Evolutionary conservation across 1,284 basidiomycete genomes (phyloP).

Genomic region (Vanrija sp.): DNA sequence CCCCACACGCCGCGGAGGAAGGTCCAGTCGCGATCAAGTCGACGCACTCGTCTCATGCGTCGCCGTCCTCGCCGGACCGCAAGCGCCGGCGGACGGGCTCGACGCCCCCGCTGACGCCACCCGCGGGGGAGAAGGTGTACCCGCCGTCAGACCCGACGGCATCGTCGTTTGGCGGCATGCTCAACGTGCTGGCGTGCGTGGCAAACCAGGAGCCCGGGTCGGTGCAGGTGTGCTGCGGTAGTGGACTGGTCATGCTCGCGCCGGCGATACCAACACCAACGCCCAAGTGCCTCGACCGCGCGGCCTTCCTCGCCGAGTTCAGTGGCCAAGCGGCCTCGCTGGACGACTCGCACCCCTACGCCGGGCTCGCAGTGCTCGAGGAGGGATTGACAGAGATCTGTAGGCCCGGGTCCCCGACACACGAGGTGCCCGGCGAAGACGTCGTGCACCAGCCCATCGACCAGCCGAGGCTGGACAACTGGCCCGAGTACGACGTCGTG

Average conservation of each 20-base stretch:
- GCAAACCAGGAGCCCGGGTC: constrained; percentile 13
- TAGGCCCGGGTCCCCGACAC: too few relatives aligned
- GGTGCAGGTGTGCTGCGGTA: too few relatives aligned
- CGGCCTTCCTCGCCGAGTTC: too few relatives aligned
- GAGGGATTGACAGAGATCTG: constrained; percentile 9
- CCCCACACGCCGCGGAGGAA: too few relatives aligned
- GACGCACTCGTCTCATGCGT: too few relatives aligned
- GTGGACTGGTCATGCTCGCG: too few relatives aligned
- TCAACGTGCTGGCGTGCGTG: constrained; percentile 14
- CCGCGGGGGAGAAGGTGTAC: too few relatives aligned
- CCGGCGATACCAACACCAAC: constrained; percentile 3
- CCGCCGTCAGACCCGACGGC: not conserved
- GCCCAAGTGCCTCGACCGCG: constrained; percentile 16
- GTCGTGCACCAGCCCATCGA: constrained; percentile 13
- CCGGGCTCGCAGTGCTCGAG: constrained; percentile 15
- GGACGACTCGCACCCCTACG: constrained; percentile 14
- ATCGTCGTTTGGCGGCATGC: constrained; percentile 10
- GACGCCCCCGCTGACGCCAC: too few relatives aligned
- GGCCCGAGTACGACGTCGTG: constrained; percentile 10
- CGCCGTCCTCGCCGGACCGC: too few relatives aligned
- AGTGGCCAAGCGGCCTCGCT: too few relatives aligned
- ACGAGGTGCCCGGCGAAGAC: constrained; percentile 7
- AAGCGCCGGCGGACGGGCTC: too few relatives aligned
- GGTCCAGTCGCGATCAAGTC: too few relatives aligned
- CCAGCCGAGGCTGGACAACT: constrained; percentile 12